Evolutionary conservation across 768 basidiomycete species (phyloP).

Genomic region (Multifurca ochricompacta): DNA sequence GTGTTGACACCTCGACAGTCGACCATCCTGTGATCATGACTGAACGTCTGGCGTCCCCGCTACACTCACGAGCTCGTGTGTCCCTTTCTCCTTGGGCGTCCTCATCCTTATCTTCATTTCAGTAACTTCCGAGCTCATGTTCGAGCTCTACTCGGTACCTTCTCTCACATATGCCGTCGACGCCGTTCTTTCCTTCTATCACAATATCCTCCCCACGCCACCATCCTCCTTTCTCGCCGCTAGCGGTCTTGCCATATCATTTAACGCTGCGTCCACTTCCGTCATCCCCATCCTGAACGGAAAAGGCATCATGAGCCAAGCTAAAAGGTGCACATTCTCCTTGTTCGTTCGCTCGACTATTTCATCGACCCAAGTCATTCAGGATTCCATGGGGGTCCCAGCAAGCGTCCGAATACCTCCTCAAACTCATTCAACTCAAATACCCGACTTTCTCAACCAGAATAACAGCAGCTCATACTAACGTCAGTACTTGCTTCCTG

Average conservation of each 20-base stretch:
- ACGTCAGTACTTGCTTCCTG: conserved; percentile 37
- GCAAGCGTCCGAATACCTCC: conserved; percentile 85
- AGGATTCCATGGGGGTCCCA: conserved; percentile 94
- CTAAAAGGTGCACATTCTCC: conserved; percentile 59
- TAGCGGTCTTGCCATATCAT: conserved; percentile 83
- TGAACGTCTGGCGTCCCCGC: conserved; percentile 79
- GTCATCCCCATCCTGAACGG: conserved; percentile 84
- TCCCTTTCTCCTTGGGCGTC: conserved; percentile 20
- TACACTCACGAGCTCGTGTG: conserved; percentile 82
- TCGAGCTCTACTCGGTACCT: conserved; percentile 86
- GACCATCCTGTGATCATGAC: conserved; percentile 92
- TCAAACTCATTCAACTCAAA: conserved; percentile 91
- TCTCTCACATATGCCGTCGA: conserved; percentile 85
- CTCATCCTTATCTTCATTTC: not conserved
- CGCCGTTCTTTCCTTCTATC: conserved; percentile 86
- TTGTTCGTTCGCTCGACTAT: not conserved
- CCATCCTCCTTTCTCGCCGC: conserved; percentile 34
- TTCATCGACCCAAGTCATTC: not conserved
- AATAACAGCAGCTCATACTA: conserved; percentile 68
- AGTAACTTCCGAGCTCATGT: conserved; percentile 96
- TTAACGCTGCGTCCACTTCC: conserved; percentile 87
- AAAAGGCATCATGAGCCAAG: conserved; percentile 72
- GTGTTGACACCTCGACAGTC: conserved; percentile 67
- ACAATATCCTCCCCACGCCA: conserved; percentile 47
- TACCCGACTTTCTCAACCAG: conserved; percentile 89